Evolutionary conservation across 139 green algal species (phyloP), one percentile per base, ranked within the genome.

Genomic region (Chlorella sp.): DNA sequence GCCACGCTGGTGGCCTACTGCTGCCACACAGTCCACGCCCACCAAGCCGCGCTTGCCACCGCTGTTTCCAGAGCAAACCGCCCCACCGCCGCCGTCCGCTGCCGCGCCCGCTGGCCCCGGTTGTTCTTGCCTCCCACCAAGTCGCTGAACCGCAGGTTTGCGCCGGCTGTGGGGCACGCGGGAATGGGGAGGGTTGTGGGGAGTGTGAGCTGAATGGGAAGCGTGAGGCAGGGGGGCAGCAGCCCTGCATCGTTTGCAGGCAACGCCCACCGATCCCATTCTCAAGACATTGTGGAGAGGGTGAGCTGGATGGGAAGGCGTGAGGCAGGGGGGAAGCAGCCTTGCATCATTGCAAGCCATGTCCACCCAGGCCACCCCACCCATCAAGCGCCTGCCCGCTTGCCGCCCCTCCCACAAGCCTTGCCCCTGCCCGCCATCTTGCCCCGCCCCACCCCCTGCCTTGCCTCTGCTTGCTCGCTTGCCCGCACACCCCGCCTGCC

Each of bases 71-170:
- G 32, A 28, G 66, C 84, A 48, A 88, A 69, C 12, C 84, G 84
- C 5, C 84, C 84, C 11, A 40, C 84, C 0, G 84, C 84, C 32
- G 40, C 68, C 15, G 71, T 40, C 19, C 68, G 84, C 84, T 66
- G 37, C 64, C 84, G 84, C 84, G 34, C 64, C 16, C 84, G 39
- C 39, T 88, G 66, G 0, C 66, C 84, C 30, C 66, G 66, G 26
- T 81, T 68, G 36, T 88, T 88, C 68, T 88, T 88, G 28, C 84
- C 84, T 0, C 84, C 84, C 68, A 88, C 84, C 12, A 88, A 40
- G 39, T 88, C 84, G 1, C 66, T 42, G 84, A 88, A 88, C 9
- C 64, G 84, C 84, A 88, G 68, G 37, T 81, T 14, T 3, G 68
- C 84, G 39, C 84, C 84, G 3, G 84, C 84, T 81, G 73, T 12